Percentiles rank a stretch among this genome's conserved stretches.
Conservation (phyloP, 495 filamentous ascomycete genomes). For the Daldinia loculata region DNA sequence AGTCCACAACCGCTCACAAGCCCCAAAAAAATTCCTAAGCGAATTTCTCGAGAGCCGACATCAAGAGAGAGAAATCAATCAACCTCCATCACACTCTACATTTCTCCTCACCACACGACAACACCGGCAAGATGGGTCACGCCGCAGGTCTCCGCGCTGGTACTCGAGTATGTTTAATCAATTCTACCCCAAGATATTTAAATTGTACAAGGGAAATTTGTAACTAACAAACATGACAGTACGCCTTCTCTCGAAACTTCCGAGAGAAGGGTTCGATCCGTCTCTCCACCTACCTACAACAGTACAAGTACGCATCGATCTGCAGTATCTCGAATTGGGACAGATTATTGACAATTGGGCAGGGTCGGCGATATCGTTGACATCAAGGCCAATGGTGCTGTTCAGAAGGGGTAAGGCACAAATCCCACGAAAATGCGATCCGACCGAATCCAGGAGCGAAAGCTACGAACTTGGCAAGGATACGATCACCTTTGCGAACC, state of each 20-base stretch:
- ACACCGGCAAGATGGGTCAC: constrained; percentile 84
- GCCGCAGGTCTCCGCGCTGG: constrained; percentile 91
- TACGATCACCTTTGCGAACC: neutral
- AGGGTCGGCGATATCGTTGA: constrained; percentile 98
- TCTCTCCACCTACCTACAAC: constrained; percentile 88
- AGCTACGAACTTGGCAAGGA: constrained; percentile 21
- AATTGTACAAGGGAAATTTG: constrained; percentile 14
- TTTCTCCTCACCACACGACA: constrained; percentile 50
- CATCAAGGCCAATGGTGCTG: constrained; percentile 95
- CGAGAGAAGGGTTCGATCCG: constrained; percentile 91
- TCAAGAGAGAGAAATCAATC: constrained; percentile 30
- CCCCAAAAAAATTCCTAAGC: constrained; percentile 37
- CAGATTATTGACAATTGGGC: constrained; percentile 45
- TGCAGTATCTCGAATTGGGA: neutral
- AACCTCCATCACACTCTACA: constrained; percentile 47
- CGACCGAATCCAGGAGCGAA: constrained; percentile 16
- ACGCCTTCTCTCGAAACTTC: constrained; percentile 93
- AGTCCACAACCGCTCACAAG: constrained; percentile 34
- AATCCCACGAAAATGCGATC: constrained; percentile 17
- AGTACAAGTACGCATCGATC: constrained; percentile 74
- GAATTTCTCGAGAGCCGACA: constrained; percentile 39
- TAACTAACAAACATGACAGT: constrained; percentile 61
- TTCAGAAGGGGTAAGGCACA: constrained; percentile 90
- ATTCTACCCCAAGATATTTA: neutral
- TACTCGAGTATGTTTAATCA: constrained; percentile 73